Evolutionary conservation across 176 grass and related monocot species (phyloP).

Genomic region (Oryza officinalis): DNA sequence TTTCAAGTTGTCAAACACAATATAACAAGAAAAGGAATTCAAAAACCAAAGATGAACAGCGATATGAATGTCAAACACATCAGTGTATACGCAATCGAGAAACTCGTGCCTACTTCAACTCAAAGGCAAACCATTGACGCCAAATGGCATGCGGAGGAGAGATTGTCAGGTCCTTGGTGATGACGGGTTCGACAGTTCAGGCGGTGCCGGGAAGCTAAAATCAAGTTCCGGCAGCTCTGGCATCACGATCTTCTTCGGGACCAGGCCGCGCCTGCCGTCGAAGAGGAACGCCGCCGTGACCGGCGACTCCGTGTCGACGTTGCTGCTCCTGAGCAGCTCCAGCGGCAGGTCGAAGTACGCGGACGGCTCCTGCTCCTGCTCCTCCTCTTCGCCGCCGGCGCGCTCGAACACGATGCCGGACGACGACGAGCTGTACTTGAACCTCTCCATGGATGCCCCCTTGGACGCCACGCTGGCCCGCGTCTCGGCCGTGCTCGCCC

Average conservation of each 20-base stretch:
- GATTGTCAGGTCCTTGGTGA: slow-evolving; percentile 1
- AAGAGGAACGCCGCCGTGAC: slow-evolving; percentile 58
- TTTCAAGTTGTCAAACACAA: not conserved
- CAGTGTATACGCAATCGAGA: not conserved
- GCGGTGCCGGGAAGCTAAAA: slow-evolving; percentile 49
- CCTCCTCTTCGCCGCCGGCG: slow-evolving; percentile 11
- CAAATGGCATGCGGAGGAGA: too few relatives aligned
- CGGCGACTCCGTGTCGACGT: slow-evolving; percentile 48
- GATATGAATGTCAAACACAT: not conserved
- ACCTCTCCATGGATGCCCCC: slow-evolving; percentile 63
- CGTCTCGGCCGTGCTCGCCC: slow-evolving; percentile 10
- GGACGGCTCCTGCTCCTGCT: slow-evolving; percentile 29
- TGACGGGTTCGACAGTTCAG: slow-evolving; percentile 29
- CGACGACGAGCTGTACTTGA: slow-evolving; percentile 53
- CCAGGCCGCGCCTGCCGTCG: slow-evolving; percentile 29
- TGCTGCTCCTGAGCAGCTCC: slow-evolving; percentile 53
- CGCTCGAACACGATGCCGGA: slow-evolving; percentile 29
- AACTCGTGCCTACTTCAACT: not conserved
- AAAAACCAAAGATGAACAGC: not conserved
- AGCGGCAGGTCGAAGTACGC: slow-evolving; percentile 58
- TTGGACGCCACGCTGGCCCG: slow-evolving; percentile 40
- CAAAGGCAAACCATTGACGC: not conserved
- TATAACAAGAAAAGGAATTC: not conserved
- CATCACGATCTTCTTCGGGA: slow-evolving; percentile 20
- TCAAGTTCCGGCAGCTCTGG: slow-evolving; percentile 41